Conservation (phyloP, 495 filamentous ascomycete species). For the Penicillium desertorum region DNA sequence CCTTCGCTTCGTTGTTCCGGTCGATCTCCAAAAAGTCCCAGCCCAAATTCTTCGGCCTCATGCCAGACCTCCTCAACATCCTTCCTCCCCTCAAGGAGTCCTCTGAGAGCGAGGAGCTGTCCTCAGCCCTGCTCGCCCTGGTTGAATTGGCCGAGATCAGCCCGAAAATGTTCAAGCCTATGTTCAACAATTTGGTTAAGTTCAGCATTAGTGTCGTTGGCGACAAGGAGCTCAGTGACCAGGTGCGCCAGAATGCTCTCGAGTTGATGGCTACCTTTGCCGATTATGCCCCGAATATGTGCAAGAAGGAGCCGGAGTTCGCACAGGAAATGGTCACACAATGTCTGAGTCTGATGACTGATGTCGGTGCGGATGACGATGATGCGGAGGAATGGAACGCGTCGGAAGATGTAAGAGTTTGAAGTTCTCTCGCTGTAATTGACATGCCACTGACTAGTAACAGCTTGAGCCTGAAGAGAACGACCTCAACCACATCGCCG, state of each 20-base stretch:
- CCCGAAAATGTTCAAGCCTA: constrained; percentile 92
- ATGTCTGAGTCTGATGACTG: constrained; percentile 98
- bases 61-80: constrained; percentile 88
- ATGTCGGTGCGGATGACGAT: constrained; percentile 92
- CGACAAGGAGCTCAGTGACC: constrained; percentile 89
- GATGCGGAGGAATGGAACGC: constrained; percentile 92
- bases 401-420: constrained; percentile 79
- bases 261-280: constrained; percentile 99
- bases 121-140: constrained; percentile 80
- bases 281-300: constrained; percentile 90
- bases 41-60: constrained; percentile 78
- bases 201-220: constrained; percentile 92
- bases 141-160: constrained; percentile 91
- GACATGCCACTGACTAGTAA: constrained; percentile 19
- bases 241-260: constrained; percentile 88
- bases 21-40: constrained; percentile 83
- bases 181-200: constrained; percentile 87
- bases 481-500: constrained; percentile 95
- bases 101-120: constrained; percentile 83
- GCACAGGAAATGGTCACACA: constrained; percentile 97
- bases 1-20: constrained; percentile 93
- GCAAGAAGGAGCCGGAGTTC: constrained; percentile 86
- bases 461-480: constrained; percentile 93
- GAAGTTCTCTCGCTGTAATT: neutral
- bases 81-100: constrained; percentile 89